phyloP scores from a whole-genome alignment of 306 rosid species.

The Gillenia trifoliata region DNA sequence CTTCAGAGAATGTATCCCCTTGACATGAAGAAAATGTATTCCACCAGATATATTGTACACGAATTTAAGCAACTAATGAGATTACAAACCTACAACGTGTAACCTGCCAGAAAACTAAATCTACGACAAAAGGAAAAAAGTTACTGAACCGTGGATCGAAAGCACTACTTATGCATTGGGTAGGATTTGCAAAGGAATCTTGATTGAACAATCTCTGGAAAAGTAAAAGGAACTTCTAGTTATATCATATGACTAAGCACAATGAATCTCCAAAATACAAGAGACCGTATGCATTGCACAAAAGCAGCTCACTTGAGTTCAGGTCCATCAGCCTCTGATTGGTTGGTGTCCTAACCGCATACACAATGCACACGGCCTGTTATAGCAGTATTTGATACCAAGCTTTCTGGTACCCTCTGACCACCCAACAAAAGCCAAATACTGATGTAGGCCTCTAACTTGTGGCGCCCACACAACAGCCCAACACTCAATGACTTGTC shows the following conservation, averaged over 20 bases:
- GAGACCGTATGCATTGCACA: constrained; percentile 12
- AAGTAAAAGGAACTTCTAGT: constrained; percentile 8
- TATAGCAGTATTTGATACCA: constrained; percentile 80
- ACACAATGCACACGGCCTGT: constrained; percentile 76
- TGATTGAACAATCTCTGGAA: constrained; percentile 44
- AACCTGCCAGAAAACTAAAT: background rate
- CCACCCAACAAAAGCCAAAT: constrained; percentile 86
- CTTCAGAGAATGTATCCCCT: background rate
- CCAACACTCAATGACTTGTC: constrained; percentile 68
- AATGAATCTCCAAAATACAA: background rate
- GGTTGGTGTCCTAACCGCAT: constrained; percentile 44
- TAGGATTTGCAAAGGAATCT: constrained; percentile 39
- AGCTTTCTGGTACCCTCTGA: constrained; percentile 60
- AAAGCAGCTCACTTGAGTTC: constrained; percentile 48
- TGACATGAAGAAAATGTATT: background rate
- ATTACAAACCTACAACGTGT: background rate
- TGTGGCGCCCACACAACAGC: constrained; percentile 85
- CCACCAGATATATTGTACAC: background rate
- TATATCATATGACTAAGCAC: background rate
- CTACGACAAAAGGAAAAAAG: background rate
- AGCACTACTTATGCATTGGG: constrained; percentile 64
- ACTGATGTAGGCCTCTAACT: constrained; percentile 34
- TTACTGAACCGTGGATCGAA: constrained; percentile 81
- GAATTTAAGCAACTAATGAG: background rate
- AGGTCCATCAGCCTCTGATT: constrained; percentile 36